phyloP scores from a whole-genome alignment of 495 filamentous ascomycete species.

The Penicillium taxi region DNA sequence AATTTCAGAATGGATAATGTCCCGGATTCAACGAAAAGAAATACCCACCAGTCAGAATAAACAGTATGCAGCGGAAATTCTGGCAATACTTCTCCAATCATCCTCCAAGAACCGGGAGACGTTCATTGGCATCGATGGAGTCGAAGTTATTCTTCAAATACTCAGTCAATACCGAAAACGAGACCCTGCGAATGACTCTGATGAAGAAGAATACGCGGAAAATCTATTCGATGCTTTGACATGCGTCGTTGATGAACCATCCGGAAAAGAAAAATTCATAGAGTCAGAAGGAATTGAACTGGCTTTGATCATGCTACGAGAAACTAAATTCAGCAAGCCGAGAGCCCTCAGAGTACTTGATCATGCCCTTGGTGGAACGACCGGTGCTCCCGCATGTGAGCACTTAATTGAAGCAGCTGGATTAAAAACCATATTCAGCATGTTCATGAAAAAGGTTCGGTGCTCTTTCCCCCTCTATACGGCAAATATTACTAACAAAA shows the following conservation, averaged over 20 bases:
- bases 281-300: constrained; percentile 92
- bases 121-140: constrained; percentile 59
- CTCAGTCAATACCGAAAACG: constrained; percentile 82
- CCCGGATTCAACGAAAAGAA: constrained; percentile 58
- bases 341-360: constrained; percentile 74
- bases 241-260: constrained; percentile 65
- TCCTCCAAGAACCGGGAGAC: constrained; percentile 54
- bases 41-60: constrained; percentile 72
- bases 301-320: constrained; percentile 77
- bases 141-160: constrained; percentile 75
- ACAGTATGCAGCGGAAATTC: constrained; percentile 86
- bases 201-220: constrained; percentile 91
- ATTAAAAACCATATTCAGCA: constrained; percentile 72
- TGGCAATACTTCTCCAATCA: constrained; percentile 78
- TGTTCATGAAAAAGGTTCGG: constrained; percentile 81
- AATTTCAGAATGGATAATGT: constrained; percentile 68
- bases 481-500: constrained; percentile 14
- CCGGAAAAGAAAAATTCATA: constrained; percentile 74
- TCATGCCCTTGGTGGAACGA: constrained; percentile 62
- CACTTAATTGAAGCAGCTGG: constrained; percentile 75
- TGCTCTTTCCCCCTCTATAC: background rate
- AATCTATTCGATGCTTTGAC: constrained; percentile 82
- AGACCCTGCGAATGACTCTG: constrained; percentile 77
- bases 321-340: constrained; percentile 71
- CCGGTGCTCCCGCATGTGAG: constrained; percentile 54